Base-by-base conservation (phyloP, 345 rosid species). In the Ailanthus altissimus region DNA sequence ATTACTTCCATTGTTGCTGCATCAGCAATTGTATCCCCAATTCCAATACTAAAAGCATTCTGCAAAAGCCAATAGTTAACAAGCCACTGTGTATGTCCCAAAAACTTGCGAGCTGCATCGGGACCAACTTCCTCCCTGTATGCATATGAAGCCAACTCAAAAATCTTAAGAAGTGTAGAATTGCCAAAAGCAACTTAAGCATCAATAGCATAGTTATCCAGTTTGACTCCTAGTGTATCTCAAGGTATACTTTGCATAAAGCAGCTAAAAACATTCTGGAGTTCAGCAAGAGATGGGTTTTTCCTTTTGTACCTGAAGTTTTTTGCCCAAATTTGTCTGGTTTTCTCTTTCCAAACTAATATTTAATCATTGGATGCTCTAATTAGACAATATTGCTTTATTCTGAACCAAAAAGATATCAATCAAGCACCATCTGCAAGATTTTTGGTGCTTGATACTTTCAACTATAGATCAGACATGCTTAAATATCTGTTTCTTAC, bases 1-100 rank as follows among this genome's bases (percentile, higher is more conserved):
- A 95, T 95, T 76, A 80, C 90, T 81, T 90, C 97, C 99, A 93
- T 95, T 16, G 99, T 95, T 42, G 89, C 72, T 43, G 98, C 96
- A 84, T 95, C 99, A 72, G 99, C 99, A 79, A 95, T 95, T 15
- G 99, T 95, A 85, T 95, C 99, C 67, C 98, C 99, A 81, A 95
- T 95, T 21, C 99, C 99, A 77, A 95, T 95, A 80, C 97, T 95
- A 84, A 95, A 95, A 82, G 81, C 97, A 75, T 95, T 83, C 84
- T 95, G 99, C 83, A 95, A 84, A 80, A 95, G 94, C 99, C 99
- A 95, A 84, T 95, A 95, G 74, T 95, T 95, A 72, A 95, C 99
- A 83, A 95, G 99, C 99, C 99, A 95, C 76, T 95, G 99, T 8
- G 99, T 95, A 78, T 95, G 99, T 51, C 99, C 99, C 77, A 95